Percentiles rank a stretch among this genome's conserved stretches.
Evolutionary conservation across 176 grass and related monocot species (phyloP).

Genomic region (Oryza glaberrima): DNA sequence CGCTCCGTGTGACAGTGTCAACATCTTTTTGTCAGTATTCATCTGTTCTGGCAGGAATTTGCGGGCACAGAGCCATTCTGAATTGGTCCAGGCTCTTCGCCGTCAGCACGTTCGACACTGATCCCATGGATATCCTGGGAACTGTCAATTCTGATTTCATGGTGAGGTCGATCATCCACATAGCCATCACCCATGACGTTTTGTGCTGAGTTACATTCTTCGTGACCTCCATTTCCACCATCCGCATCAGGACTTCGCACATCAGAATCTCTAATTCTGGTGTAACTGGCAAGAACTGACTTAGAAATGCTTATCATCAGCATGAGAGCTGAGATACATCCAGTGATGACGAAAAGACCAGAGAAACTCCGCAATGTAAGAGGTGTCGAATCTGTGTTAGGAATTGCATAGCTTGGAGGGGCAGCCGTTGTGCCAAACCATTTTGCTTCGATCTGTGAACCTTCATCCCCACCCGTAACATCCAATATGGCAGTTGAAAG

Average conservation of each 20-base stretch:
- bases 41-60: neutral
- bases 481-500: slow-evolving; percentile 60
- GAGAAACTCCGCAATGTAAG: slow-evolving; percentile 51
- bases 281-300: slow-evolving; percentile 25
- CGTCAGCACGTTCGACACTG: neutral
- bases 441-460: slow-evolving; percentile 27
- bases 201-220: neutral
- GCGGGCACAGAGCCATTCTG: neutral
- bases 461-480: slow-evolving; percentile 37
- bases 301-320: slow-evolving; percentile 17
- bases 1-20: neutral
- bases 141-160: neutral
- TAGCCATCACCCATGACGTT: neutral
- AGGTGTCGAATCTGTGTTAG: slow-evolving; percentile 25
- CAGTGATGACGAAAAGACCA: slow-evolving; percentile 59
- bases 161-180: neutral
- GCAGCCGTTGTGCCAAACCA: slow-evolving; percentile 37
- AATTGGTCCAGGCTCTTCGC: neutral
- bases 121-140: neutral
- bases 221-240: neutral
- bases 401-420: neutral
- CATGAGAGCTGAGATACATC: slow-evolving; percentile 36
- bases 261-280: neutral
- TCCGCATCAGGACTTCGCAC: neutral
- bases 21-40: neutral